Conservation (phyloP, 2,329 filamentous ascomycete species). For the Pseudogymnoascus sp. region DNA sequence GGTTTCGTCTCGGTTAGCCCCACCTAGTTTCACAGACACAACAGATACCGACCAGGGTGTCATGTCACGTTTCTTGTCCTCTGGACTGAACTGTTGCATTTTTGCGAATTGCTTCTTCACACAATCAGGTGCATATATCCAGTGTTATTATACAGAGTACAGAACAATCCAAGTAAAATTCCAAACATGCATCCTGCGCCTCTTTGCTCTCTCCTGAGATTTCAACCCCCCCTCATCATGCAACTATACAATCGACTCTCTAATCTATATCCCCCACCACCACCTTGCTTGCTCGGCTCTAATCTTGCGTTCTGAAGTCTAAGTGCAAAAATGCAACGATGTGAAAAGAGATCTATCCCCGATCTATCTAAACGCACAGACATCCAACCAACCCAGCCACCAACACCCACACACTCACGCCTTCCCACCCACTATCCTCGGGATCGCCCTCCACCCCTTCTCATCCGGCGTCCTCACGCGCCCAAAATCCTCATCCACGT, state of each 20-base stretch:
- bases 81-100: neutral
- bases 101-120: neutral
- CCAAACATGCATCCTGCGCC: slow-evolving; percentile 3
- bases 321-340: slow-evolving; percentile 6
- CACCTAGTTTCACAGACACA: neutral
- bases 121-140: neutral
- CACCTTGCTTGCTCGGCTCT: neutral
- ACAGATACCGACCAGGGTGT: neutral
- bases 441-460: slow-evolving; percentile 25
- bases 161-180: neutral
- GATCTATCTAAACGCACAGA: neutral
- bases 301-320: slow-evolving; percentile 1
- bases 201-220: slow-evolving; percentile 19
- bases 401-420: neutral
- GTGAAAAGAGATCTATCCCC: slow-evolving; percentile 8
- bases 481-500: slow-evolving; percentile 91
- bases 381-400: neutral
- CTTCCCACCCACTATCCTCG: slow-evolving; percentile 24
- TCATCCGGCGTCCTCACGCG: slow-evolving; percentile 23
- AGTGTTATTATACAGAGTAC: neutral
- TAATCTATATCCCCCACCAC: neutral
- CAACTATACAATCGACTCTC: slow-evolving; percentile 33
- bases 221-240: slow-evolving; percentile 31
- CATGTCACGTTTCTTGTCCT: neutral
- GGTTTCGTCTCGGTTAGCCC: neutral